Evolutionary conservation across 176 grass and related monocot species (phyloP).

Genomic region (Phragmites australis): DNA sequence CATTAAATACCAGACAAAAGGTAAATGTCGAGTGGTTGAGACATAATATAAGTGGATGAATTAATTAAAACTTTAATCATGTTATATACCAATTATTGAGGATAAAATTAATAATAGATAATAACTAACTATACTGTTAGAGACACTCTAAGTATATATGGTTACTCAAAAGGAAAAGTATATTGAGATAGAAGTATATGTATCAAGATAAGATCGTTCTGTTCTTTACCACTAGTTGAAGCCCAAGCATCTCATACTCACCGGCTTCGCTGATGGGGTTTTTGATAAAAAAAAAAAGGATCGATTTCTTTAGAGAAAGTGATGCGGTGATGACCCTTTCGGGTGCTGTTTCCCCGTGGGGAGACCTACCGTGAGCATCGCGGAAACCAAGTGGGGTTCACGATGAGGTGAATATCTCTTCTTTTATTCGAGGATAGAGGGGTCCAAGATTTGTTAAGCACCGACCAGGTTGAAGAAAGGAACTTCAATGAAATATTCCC

Average conservation of each 20-base stretch:
- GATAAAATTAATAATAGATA: no score
- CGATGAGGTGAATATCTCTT: conserved; percentile 28
- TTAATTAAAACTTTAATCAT: no score
- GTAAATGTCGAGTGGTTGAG: no score
- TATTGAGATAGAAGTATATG: neutral
- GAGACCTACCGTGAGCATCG: conserved; percentile 23
- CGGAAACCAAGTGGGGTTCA: conserved; percentile 25
- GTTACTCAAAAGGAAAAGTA: conserved; percentile 26
- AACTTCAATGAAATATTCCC: neutral
- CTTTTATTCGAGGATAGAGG: conserved; percentile 12
- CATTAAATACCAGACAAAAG: no score
- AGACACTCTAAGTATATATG: no score
- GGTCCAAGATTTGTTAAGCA: conserved; percentile 42
- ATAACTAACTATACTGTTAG: no score
- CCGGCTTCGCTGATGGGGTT: neutral
- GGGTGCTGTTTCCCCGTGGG: conserved; percentile 22
- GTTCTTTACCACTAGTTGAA: conserved; percentile 27
- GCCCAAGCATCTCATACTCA: neutral
- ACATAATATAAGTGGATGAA: no score
- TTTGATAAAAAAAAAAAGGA: conserved; percentile 21
- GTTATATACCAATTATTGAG: no score
- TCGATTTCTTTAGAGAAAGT: conserved; percentile 31
- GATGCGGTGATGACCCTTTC: conserved; percentile 19
- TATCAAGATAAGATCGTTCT: neutral
- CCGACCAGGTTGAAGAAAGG: conserved; percentile 36